These are phyloP conservation scores for Aspergillus baeticus DNA, from an alignment of 495 filamentous ascomycete species.

Conservation along the genomic window DNA sequence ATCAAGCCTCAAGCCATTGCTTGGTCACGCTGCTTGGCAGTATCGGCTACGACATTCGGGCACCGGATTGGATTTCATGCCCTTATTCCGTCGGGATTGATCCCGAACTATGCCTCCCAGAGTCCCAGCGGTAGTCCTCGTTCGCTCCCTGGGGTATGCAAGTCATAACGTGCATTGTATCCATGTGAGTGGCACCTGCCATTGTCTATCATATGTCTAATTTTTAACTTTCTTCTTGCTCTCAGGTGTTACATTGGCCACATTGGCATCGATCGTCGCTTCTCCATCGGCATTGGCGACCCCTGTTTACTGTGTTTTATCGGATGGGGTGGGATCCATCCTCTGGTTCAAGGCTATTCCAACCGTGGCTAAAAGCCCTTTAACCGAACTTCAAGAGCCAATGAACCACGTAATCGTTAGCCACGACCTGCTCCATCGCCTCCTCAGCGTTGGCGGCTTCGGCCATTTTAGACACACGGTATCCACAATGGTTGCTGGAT, in stretches of 20 bases:
- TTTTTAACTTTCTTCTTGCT: background rate
- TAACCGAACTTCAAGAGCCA: background rate
- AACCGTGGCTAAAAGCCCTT: background rate
- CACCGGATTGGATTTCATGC: background rate
- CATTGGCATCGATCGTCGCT: too few relatives aligned
- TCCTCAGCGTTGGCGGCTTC: background rate
- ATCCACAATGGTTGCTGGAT: background rate
- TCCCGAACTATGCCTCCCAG: background rate
- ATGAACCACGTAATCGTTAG: background rate
- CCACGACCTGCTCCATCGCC: background rate
- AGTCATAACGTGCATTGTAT: too few relatives aligned
- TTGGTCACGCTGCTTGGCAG: constrained; percentile 1
- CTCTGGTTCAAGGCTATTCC: background rate
- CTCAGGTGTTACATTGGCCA: too few relatives aligned
- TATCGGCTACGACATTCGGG: background rate
- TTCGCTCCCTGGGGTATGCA: too few relatives aligned
- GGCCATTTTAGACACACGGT: background rate
- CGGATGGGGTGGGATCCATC: background rate
- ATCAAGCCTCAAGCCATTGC: too few relatives aligned
- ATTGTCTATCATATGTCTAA: background rate
- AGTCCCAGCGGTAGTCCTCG: background rate
- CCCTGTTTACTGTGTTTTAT: background rate
- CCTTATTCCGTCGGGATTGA: background rate
- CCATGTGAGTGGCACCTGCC: too few relatives aligned
- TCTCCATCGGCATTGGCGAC: too few relatives aligned